Evolutionary conservation across 202 grass and related monocot species (phyloP).

Genomic region (Dendrocalamus latiflorus): DNA sequence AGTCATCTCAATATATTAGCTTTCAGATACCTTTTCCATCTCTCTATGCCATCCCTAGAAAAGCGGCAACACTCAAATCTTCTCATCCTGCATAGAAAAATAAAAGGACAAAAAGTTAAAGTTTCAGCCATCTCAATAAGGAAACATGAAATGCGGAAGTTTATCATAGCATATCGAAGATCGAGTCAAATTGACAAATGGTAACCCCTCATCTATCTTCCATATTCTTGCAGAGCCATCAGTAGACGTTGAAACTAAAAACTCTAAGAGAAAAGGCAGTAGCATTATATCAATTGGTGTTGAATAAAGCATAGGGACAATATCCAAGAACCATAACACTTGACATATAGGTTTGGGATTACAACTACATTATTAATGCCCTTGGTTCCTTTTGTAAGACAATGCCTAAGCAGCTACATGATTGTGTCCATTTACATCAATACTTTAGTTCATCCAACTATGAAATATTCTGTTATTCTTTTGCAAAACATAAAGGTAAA

Average conservation of each 20-base stretch:
- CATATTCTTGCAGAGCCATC: conserved; percentile 99
- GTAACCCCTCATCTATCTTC: conserved; percentile 84
- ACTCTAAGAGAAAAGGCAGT: no score
- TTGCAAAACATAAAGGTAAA: no score
- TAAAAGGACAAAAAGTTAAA: conserved; percentile 12
- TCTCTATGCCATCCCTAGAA: conserved; percentile 93
- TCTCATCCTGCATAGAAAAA: conserved; percentile 68
- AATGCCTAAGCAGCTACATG: no score
- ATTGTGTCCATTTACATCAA: no score
- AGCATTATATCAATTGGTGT: no score
- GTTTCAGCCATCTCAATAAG: neutral
- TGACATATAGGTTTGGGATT: no score
- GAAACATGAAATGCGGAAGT: neutral
- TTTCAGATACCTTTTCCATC: conserved; percentile 63
- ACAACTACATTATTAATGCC: no score
- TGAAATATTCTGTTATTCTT: no score
- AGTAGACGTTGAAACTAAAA: conserved; percentile 86
- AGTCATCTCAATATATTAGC: neutral
- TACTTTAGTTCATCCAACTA: no score
- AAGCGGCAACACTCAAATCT: conserved; percentile 88
- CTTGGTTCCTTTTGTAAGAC: no score
- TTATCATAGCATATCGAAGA: conserved; percentile 49
- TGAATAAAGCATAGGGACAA: no score
- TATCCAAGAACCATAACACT: no score
- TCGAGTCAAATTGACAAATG: conserved; percentile 71